Base-by-base conservation (phyloP, 1,284 basidiomycete genomes). In the Ceratobasidium sp. region DNA sequence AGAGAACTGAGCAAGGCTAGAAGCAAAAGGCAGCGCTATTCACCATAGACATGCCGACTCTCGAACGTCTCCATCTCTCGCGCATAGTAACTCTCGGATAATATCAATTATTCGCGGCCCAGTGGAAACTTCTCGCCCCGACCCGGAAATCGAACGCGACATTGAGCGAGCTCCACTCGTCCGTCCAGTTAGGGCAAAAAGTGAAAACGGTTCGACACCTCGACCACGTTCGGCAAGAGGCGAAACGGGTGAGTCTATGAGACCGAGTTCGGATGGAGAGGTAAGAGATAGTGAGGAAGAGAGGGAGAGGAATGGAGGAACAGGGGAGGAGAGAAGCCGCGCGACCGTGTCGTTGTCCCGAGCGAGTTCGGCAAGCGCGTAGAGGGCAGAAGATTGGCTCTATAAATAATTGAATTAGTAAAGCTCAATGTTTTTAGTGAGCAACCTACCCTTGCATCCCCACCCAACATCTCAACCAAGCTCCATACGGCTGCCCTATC, bases 31-130 rank as follows among this genome's bases (percentile, higher is more conserved):
- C 33, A 4, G 33, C 4, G 3, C 18, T 5, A 56, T 49, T 4
- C 26, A 76, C 72, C 72, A 76, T 66, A 76, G 42, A 56, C 72
- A 76, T 12, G 72, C 72, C 3, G 72, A 60, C 20, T 76, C 72
- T 13, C 72, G n/a, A 28, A 76, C 46, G 66, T 76, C 72, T 20
- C 61, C 72, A n/a, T 76, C 46, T 18, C 61, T 49, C 33, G 72
- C 61, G n/a, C 44, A 46, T 46, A 76, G 39, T 2, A 76, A 76
- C 10, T 51, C 61, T 20, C 72, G n/a, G 9, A 76, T 28, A 7
- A 76, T 40, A 42, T 76, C 72, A 3, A 76, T 20, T 10, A 76
- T 39, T 6, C 72, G 23, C 42, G 53, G 60, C 10, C 60, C 60
- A 10, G 15, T 28, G 39, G n/a, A 63, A 7, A 20, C 39, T 33